phyloP scores from a whole-genome alignment of 1,284 basidiomycete genomes.

The Puccinia coronata region DNA sequence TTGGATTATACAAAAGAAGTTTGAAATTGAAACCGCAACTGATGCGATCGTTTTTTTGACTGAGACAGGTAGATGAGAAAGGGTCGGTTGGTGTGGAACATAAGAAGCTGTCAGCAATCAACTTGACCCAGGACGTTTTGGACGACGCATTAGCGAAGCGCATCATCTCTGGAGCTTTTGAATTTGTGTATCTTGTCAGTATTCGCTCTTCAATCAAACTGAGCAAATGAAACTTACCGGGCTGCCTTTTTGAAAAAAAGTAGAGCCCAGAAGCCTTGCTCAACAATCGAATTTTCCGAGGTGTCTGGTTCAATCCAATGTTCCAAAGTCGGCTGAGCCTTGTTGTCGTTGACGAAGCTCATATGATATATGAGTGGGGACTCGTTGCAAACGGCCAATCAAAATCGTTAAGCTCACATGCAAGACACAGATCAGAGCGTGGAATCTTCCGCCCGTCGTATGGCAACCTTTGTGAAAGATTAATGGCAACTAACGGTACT shows the following conservation, averaged over 20 bases:
- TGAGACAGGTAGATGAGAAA: not conserved
- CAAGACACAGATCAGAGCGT: not conserved
- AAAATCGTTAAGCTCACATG: not conserved
- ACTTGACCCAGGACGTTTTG: not conserved
- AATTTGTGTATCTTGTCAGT: not conserved
- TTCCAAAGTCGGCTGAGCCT: not conserved
- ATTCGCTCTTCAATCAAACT: too few relatives aligned
- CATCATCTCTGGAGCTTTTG: too few relatives aligned
- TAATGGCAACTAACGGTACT: not conserved
- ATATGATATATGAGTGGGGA: too few relatives aligned
- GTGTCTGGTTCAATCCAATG: not conserved
- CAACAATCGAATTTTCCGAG: not conserved
- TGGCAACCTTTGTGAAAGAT: not conserved
- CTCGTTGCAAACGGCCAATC: constrained; percentile 4
- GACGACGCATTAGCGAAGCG: not conserved
- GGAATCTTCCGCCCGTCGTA: not conserved
- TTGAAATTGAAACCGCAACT: too few relatives aligned
- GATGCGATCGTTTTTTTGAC: not conserved
- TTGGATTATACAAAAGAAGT: not conserved
- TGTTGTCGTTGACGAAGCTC: constrained; percentile 7
- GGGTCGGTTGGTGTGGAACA: not conserved
- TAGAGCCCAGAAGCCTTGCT: constrained; percentile 15
- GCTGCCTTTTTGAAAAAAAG: not conserved
- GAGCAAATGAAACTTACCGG: not conserved
- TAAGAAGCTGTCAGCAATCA: not conserved